Conservation (phyloP, 2,329 filamentous ascomycete species). For the Furcasterigmium sp. region DNA sequence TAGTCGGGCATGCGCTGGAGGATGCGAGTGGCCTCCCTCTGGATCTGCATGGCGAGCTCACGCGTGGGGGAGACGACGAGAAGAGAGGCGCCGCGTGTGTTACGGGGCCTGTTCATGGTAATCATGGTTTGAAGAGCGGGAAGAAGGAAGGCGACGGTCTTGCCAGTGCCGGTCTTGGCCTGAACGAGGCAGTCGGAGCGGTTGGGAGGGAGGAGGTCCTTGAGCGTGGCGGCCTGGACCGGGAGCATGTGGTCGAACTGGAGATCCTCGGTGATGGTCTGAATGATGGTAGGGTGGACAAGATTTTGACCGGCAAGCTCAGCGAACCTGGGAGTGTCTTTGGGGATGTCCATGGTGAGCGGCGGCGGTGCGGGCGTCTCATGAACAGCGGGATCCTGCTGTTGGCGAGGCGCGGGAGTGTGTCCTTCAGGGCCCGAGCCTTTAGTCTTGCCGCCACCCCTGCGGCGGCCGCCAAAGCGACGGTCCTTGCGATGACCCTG, state of each 20-base stretch:
- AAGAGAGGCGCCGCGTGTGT: constrained; percentile 42
- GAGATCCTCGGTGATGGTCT: constrained; percentile 42
- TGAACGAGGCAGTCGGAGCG: constrained; percentile 61
- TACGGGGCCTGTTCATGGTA: constrained; percentile 24
- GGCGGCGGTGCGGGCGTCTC: constrained; percentile 16
- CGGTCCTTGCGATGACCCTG: no score
- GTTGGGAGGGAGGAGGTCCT: constrained; percentile 38
- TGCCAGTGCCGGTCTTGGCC: constrained; percentile 83
- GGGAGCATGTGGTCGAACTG: constrained; percentile 49
- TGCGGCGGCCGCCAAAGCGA: no score
- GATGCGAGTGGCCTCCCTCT: constrained; percentile 64
- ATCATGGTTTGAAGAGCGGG: constrained; percentile 79
- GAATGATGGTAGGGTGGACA: constrained; percentile 39
- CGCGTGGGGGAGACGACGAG: constrained; percentile 68
- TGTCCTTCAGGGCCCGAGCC: no score
- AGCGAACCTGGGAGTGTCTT: constrained; percentile 40
- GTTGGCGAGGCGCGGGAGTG: no score
- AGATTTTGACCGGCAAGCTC: constrained; percentile 34
- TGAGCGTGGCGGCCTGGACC: constrained; percentile 47
- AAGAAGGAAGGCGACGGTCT: constrained; percentile 77
- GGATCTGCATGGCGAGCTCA: constrained; percentile 66
- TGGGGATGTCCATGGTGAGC: constrained; percentile 30
- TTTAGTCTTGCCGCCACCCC: no score
- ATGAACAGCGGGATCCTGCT: not conserved
- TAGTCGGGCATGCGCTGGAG: constrained; percentile 69